These are phyloP conservation scores for Cryptococcus neoformans DNA, from an alignment of 1,284 basidiomycete species.

Conservation along the genomic window DNA sequence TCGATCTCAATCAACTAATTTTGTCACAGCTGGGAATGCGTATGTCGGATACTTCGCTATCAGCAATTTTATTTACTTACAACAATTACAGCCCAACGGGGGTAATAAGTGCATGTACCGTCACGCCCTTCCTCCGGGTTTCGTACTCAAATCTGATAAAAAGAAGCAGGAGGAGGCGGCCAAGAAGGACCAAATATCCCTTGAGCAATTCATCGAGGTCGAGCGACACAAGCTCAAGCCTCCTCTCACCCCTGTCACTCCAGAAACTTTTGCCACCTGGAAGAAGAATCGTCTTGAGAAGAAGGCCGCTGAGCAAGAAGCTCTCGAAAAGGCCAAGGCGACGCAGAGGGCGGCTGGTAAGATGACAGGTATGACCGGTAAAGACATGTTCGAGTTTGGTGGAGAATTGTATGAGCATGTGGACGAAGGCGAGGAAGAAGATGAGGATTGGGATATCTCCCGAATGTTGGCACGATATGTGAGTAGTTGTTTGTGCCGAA, in stretches of 20 bases:
- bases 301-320: conserved; percentile 84
- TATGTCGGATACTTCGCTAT: conserved; percentile 17
- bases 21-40: conserved; percentile 48
- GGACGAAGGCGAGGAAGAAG: conserved; percentile 55
- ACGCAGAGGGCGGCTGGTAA: conserved; percentile 83
- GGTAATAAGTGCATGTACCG: conserved; percentile 86
- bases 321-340: conserved; percentile 78
- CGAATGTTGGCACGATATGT: conserved; percentile 46
- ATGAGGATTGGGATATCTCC: conserved; percentile 49
- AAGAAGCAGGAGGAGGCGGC: conserved; percentile 68
- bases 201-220: conserved; percentile 97
- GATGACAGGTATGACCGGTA: conserved; percentile 87
- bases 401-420: conserved; percentile 91
- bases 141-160: conserved; percentile 72
- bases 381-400: conserved; percentile 97
- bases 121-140: conserved; percentile 93
- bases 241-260: conserved; percentile 94
- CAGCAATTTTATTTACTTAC: neutral
- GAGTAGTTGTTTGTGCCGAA: conserved; percentile 50
- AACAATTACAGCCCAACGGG: conserved; percentile 42
- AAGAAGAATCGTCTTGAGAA: conserved; percentile 90
- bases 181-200: conserved; percentile 82
- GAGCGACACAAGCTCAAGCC: conserved; percentile 94
- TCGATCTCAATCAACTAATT: conserved; percentile 5
- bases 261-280: conserved; percentile 89